Evolutionary conservation across 371 early-diverging fungal species (phyloP), one percentile per base, ranked within the genome.

Genomic region (Mortierella sp.): DNA sequence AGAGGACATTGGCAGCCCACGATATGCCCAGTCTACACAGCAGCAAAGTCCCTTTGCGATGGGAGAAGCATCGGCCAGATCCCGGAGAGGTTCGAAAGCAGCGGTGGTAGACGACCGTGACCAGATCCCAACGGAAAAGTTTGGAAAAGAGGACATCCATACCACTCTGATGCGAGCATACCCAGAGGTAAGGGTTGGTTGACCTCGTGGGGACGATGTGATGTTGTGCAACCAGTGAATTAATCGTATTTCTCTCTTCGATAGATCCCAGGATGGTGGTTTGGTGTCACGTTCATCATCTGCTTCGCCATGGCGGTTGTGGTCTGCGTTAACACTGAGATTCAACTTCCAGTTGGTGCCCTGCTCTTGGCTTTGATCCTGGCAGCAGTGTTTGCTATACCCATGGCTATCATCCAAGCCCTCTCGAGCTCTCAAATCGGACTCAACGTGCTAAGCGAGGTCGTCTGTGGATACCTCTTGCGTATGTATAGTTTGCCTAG

Each of bases 211-310:
- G n/a, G n/a, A n/a, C n/a, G n/a, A n/a, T n/a, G n/a, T n/a, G n/a
- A n/a, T n/a, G n/a, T n/a, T n/a, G n/a, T n/a, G n/a, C n/a, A n/a
- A n/a, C n/a, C n/a, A n/a, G n/a, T n/a, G n/a, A n/a, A n/a, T n/a
- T n/a, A n/a, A n/a, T n/a, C n/a, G n/a, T n/a, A n/a, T n/a, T n/a
- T n/a, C n/a, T n/a, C n/a, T n/a, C n/a, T n/a, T n/a, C n/a, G n/a
- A n/a, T n/a, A n/a, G n/a, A n/a, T n/a, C n/a, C 94, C 94, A 0
- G 76, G 78, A 45, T 84, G 85, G 83, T 92, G 94, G 94, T 93
- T 92, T 46, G 79, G 82, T 39, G 39, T 54, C 14, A 67, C 91
- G 41, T 92, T 89, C 62, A 60, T 83, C 10, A 39, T 81, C 16
- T 89, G 87, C 58, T 79, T 87, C 47, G 81, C 68, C 16, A 65